Evolutionary conservation across 768 basidiomycete genomes (phyloP), one percentile per base, ranked within the genome.

Genomic region (Pisolithus orientalis): DNA sequence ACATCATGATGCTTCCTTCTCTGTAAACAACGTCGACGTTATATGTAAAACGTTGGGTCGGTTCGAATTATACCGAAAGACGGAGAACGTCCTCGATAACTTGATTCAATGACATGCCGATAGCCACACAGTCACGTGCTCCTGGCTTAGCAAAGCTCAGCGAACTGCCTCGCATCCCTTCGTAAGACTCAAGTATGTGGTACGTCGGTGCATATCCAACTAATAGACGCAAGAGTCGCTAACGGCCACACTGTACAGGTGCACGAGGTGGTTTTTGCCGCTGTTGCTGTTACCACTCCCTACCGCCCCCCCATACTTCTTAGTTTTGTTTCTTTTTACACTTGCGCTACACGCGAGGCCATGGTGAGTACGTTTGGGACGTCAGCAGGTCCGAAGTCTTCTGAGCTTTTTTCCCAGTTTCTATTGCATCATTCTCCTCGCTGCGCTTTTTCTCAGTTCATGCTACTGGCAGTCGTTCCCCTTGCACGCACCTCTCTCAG

Each of bases 391-490:
- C 21, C 7, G 39, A 38, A 17, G 32, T 45, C 16, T 53, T n/a
- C 53, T 39, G 8, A 48, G 4, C 34, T 34, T 46, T 25, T 6
- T 52, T 6, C 44, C 1, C 53, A 93, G 90, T 61, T 90, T 91
- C 65, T 93, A 93, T 65, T 93, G 90, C 74, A 85, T 93, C 50
- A 75, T 90, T 24, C 77, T 93, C 21, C 80, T 93, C 13, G 77
- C 82, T 0, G 86, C 90, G n/a, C 77, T 92, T 46, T 92, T 90
- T 65, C 75, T 90, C 54, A 87, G 90, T 14, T 87, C 90, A 16
- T 93, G 90, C 65, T 91, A 91, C 68, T 92, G 90, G 90, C 87
- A 88, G 56, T 87, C 91, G 29, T 80, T 90, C 52, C 79, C 84
- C 24, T 66, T 83, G 44, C 78, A 83, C 54, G 80, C 77, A 27